Base-by-base conservation (phyloP, 441 rosid species). In the Erysimum pusillum region DNA sequence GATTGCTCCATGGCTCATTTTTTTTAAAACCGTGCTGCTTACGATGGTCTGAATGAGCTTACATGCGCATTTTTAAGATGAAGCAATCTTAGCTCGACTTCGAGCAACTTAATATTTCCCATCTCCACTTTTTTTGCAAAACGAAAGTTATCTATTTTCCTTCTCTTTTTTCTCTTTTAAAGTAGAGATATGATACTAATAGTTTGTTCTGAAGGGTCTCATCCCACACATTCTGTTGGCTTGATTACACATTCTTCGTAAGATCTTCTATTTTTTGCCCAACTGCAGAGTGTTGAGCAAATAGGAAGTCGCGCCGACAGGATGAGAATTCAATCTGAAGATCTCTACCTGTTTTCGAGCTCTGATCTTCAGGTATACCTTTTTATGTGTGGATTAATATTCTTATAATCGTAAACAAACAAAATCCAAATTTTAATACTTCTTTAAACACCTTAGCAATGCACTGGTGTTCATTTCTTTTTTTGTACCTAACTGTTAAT, bases 251-350 rank as follows among this genome's bases (percentile, higher is more conserved):
- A n/a, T 17, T 65, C 15, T 63, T 74, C 34, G 31, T 15, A 63
- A 28, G 49, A 18, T 56, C 42, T 67, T 66, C 2, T 10, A 14
- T 5, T 63, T 76, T 83, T 74, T 44, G 49, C 53, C 20, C 49
- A 80, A 46, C 76, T 76, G 79, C 84, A 95, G 98, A 95, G 99
- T 73, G 90, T 91, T 28, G 96, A 93, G 80, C 99, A 95, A 85
- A 90, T 95, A 75, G 91, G 91, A 71, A 85, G 87, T 82, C 90
- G 99, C 76, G 98, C 98, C 75, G 94, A 86, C 80, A 94, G 97
- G 35, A 41, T 95, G 86, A 78, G 75, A 39, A 91, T 95, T 83
- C 85, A 64, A 69, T 71, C 89, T 20, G 86, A 91, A 36, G 90
- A 87, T 63, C 87, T 94, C 77, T 91, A 81, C 84, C 79, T 94